Base-by-base conservation (phyloP, 225 moss, liverwort and hornwort genomes). In the Sphagnum contortum region DNA sequence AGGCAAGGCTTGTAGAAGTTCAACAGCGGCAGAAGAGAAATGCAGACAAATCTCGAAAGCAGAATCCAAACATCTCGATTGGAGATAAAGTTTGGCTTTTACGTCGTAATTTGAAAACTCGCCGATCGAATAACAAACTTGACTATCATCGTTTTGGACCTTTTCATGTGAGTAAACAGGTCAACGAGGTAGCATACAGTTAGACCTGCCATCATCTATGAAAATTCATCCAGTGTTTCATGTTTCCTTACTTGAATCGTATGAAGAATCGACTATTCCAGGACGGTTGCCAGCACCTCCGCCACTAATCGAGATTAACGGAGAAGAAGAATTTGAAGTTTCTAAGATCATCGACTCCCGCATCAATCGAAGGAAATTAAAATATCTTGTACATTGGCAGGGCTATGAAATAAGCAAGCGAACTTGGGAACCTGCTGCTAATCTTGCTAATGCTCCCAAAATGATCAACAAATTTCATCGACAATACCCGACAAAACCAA, bases 211-310 rank as follows among this genome's bases (percentile, higher is more conserved):
- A 49, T 6, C 64, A 44, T 12, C 58, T 55, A 55, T 66, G 72
- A 61, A 66, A 49, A 12, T 73, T 48, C 57, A 73, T 52, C 67
- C 48, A 56, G 48, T 73, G 7, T 68, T 73, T 51, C 68, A 68
- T 68, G 67, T 68, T 2, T 67, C 50, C 57, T 62, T 64, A 12
- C 56, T 73, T 12, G 57, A 73, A 48, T 61, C 29, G 9, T 63
- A 68, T 49, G 14, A 29, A 52, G 73, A 68, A 5, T 57, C 73
- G 7, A 48, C 4, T 56, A 63, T 70, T 54, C 29, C 3, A 3
- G 12, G 61, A 55, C 55, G 69, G 5, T 12, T n/a, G 47, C 69
- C 62, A 69, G 12, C 52, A 55, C 62, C 13, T 12, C 61, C 45
- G 54, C 69, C 62, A 47, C 7, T 48, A 13, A 63, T 62, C 14